These are phyloP conservation scores for Chlorophyllum brunneum DNA, from an alignment of 768 basidiomycete genomes.

Conservation along the genomic window DNA sequence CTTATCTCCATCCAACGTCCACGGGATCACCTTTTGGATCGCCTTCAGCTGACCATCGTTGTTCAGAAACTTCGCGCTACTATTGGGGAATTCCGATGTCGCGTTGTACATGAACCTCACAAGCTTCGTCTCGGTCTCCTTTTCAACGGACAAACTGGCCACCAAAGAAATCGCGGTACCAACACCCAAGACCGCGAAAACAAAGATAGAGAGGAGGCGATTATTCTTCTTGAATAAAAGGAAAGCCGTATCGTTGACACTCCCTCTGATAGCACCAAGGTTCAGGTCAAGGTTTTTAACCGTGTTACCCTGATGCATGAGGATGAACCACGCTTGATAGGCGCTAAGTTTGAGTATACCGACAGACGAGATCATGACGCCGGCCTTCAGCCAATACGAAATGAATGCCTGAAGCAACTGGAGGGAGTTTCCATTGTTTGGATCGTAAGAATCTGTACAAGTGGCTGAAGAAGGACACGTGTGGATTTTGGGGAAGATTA, in stretches of 20 bases:
- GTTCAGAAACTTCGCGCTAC: conserved; percentile 4
- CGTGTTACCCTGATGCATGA: conserved; percentile 17
- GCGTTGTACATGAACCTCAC: conserved; percentile 8
- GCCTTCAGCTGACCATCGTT: conserved; percentile 14
- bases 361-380: conserved; percentile 11
- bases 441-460: conserved; percentile 13
- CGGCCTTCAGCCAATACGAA: conserved; percentile 16
- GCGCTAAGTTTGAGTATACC: conserved; percentile 15
- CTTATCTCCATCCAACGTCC: conserved; percentile 14
- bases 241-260: conserved; percentile 9
- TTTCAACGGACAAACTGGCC: conserved; percentile 14
- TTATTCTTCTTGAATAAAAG: conserved; percentile 13
- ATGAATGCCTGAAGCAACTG: conserved; percentile 16
- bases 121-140: neutral
- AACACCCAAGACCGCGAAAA: conserved; percentile 11
- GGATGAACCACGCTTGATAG: conserved; percentile 17
- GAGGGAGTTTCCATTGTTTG: conserved; percentile 12
- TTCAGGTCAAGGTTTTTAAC: conserved; percentile 16
- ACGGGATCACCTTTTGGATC: conserved; percentile 12
- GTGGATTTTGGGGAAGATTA: conserved; percentile 12
- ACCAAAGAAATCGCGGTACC: conserved; percentile 11
- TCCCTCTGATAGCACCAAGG: conserved; percentile 16
- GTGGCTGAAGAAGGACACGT: conserved; percentile 11
- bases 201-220: conserved; percentile 11
- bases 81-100: conserved; percentile 11